These are phyloP conservation scores for Meyerozyma athensensis DNA, from an alignment of 1,139 yeast genomes.

Conservation along the genomic window DNA sequence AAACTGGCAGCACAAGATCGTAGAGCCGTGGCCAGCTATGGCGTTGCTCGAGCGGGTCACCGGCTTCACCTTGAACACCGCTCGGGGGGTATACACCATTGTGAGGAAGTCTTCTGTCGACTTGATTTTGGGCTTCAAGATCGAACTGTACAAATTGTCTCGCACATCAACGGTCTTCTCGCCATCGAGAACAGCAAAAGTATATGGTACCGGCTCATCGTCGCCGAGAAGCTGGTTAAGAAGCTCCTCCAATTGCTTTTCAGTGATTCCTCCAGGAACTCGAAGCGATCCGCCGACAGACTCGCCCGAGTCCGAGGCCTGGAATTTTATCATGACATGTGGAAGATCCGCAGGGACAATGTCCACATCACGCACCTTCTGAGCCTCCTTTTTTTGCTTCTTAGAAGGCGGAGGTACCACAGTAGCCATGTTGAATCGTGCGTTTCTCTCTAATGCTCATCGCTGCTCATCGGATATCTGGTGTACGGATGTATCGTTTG, in stretches of 20 bases:
- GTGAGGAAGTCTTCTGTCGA: slow-evolving; percentile 93
- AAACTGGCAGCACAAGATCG: slow-evolving; percentile 86
- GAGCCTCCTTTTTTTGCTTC: slow-evolving; percentile 81
- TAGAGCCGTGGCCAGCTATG: slow-evolving; percentile 92
- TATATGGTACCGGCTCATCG: slow-evolving; percentile 88
- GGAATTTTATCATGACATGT: slow-evolving; percentile 81
- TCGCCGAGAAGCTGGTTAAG: slow-evolving; percentile 68
- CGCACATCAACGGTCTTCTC: slow-evolving; percentile 61
- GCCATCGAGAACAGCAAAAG: slow-evolving; percentile 61
- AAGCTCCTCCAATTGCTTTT: slow-evolving; percentile 81
- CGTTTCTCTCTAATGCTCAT: background rate
- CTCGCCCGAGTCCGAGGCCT: slow-evolving; percentile 94
- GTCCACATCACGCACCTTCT: slow-evolving; percentile 70
- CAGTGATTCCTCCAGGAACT: slow-evolving; percentile 87
- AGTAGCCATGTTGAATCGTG: slow-evolving; percentile 65
- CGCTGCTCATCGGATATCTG: slow-evolving; percentile 12
- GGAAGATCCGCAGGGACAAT: slow-evolving; percentile 77
- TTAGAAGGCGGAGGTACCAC: slow-evolving; percentile 91
- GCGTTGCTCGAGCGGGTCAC: slow-evolving; percentile 90
- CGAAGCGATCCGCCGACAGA: slow-evolving; percentile 78
- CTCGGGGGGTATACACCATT: slow-evolving; percentile 88
- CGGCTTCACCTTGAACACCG: slow-evolving; percentile 88
- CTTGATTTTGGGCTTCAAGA: slow-evolving; percentile 79
- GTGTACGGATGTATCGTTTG: slow-evolving; percentile 1
- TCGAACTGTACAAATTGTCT: slow-evolving; percentile 70